Base-by-base conservation (phyloP, 257 asterid species). In the Gentiana macrophylla region DNA sequence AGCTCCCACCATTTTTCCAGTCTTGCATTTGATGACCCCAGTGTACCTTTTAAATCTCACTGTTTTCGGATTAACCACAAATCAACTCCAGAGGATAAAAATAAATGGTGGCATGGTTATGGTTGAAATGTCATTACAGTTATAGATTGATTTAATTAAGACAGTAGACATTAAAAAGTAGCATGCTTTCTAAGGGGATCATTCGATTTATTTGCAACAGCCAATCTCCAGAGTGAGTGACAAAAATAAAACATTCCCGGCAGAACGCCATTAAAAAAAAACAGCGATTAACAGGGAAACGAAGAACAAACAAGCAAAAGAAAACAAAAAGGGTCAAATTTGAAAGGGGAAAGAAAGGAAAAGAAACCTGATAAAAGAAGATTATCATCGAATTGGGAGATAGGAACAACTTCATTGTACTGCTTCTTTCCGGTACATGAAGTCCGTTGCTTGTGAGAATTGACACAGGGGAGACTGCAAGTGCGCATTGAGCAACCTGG, bases 401-500 rank as follows among this genome's bases (percentile, higher is more conserved):
- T 54, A 11, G 95, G 94, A 24, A 84, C 71, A 67, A 77, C 73
- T 32, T 67, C 61, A 1, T 78, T 70, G 73, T 71, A 64, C 56
- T 68, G 72, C 54, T 79, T 80, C 65, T 82, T 84, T 13, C 98
- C 98, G 11, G 75, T 80, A 74, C 94, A 91, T 46, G 70, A 61
- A 52, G 89, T 83, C 49, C 90, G 94, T 59, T 71, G 68, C 73
- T 91, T 91, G 81, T 91, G 98, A 60, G 94, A 74, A 69, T 83
- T 85, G 64, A 91, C 93, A 67, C 98, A 91, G 11, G 81, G 72
- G 64, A 91, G 94, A 77, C 98, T 83, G 58, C 98, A 91, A 5
- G 96, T 62, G 57, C 98, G 96, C 15, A 75, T 32, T 8, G 80
- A 79, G 79, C 98, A 91, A 2, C 87, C 92, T 5, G 96, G 98